A percentile compares a stretch with the other conserved stretches of the same genome.
phyloP scores from a whole-genome alignment of 2,329 filamentous ascomycete species.

The Aspergillus sp. region DNA sequence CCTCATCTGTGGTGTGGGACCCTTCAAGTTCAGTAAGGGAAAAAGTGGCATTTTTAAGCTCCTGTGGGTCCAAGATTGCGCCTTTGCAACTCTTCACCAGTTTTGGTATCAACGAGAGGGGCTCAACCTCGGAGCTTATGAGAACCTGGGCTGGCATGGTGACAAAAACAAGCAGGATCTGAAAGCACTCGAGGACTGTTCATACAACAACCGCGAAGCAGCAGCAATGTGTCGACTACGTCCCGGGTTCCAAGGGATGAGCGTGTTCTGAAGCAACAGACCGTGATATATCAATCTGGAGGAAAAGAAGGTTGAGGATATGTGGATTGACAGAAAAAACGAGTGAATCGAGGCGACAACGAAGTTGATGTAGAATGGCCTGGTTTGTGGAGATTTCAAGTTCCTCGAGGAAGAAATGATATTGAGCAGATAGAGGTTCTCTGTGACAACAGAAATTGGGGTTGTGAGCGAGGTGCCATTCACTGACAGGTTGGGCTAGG shows the following conservation, averaged over 20 bases:
- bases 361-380: background rate
- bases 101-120: conserved; percentile 21
- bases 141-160: background rate
- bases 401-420: background rate
- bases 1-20: conserved; percentile 1
- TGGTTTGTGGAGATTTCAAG: background rate
- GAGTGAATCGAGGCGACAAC: background rate
- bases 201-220: background rate
- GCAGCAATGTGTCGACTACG: background rate
- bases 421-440: background rate
- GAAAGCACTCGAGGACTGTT: background rate
- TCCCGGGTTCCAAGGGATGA: background rate
- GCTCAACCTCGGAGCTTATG: background rate
- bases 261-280: background rate
- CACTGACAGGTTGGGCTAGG: background rate
- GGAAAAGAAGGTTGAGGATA: background rate
- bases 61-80: conserved; percentile 10
- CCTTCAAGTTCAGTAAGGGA: background rate
- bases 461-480: background rate
- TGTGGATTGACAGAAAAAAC: too few relatives aligned
- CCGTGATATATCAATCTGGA: background rate
- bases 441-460: background rate
- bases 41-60: conserved; percentile 1
- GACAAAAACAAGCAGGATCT: background rate
- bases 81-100: conserved; percentile 19